Conservation (phyloP, 2,329 filamentous ascomycete genomes). For the Verticillium dahliae region DNA sequence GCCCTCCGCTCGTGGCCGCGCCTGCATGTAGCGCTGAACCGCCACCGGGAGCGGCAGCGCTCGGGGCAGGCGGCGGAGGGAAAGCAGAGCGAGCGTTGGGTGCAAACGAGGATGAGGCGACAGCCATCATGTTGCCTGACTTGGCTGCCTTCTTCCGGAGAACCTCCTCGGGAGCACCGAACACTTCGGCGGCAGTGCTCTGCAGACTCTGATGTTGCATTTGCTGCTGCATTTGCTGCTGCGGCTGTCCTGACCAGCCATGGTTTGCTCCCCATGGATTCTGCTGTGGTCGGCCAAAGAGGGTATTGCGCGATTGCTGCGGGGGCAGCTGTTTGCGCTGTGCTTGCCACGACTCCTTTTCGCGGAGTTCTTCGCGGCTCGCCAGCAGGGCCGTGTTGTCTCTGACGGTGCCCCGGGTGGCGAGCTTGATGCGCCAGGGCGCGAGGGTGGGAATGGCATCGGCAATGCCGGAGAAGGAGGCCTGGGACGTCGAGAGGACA, state of each 20-base stretch:
- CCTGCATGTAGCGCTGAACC: too few species aligned
- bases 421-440: constrained; percentile 51
- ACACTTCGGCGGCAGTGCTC: too few species aligned
- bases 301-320: constrained; percentile 17
- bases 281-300: constrained; percentile 4
- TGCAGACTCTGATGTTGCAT: background rate
- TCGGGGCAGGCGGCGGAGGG: background rate
- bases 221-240: background rate
- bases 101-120: background rate
- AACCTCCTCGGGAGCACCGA: too few species aligned
- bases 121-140: background rate
- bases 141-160: too few species aligned
- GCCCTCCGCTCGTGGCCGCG: background rate
- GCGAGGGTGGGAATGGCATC: constrained; percentile 47
- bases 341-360: constrained; percentile 21
- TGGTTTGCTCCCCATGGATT: background rate
- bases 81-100: background rate
- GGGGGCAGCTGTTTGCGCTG: constrained; percentile 13
- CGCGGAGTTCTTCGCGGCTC: constrained; percentile 30
- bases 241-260: background rate
- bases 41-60: background rate
- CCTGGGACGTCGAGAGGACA: constrained; percentile 57
- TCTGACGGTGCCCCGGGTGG: constrained; percentile 15
- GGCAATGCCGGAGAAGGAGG: constrained; percentile 47
- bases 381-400: constrained; percentile 22